Percentiles rank a stretch among this genome's conserved stretches.
phyloP scores from a whole-genome alignment of 805 yeast genomes.

The Sugiyamaella qingdaonensis region DNA sequence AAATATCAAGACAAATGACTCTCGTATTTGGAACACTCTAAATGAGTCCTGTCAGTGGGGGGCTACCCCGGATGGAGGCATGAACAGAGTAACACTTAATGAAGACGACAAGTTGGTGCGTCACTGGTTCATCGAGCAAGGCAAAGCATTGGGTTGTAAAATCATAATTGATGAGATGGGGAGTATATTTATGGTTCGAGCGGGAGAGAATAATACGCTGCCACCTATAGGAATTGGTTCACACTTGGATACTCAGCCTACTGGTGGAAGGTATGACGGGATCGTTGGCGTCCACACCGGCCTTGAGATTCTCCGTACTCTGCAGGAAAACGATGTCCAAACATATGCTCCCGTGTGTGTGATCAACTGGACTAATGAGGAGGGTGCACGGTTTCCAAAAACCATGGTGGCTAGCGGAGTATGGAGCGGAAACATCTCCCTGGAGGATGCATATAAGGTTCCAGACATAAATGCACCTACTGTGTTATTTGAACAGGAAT shows the following conservation, averaged over 20 bases:
- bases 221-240: constrained; percentile 67
- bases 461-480: constrained; percentile 49
- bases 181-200: constrained; percentile 60
- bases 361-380: constrained; percentile 72
- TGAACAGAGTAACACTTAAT: constrained; percentile 58
- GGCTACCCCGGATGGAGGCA: constrained; percentile 62
- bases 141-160: constrained; percentile 50
- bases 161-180: constrained; percentile 63
- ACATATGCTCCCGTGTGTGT: constrained; percentile 67
- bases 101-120: constrained; percentile 61
- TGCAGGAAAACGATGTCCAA: constrained; percentile 51
- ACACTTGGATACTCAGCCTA: constrained; percentile 73
- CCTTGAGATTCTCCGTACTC: constrained; percentile 59
- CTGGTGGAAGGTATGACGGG: constrained; percentile 76
- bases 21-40: constrained; percentile 52
- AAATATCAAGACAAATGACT: constrained; percentile 29
- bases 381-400: constrained; percentile 74
- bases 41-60: constrained; percentile 62
- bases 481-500: constrained; percentile 50
- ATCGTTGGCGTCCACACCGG: constrained; percentile 66
- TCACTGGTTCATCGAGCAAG: constrained; percentile 60
- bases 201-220: constrained; percentile 46
- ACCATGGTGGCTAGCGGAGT: constrained; percentile 63
- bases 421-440: constrained; percentile 52
- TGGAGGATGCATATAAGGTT: constrained; percentile 48